Conservation (phyloP, 805 yeast genomes). For the Zygosaccharomyces pseudorouxii region DNA sequence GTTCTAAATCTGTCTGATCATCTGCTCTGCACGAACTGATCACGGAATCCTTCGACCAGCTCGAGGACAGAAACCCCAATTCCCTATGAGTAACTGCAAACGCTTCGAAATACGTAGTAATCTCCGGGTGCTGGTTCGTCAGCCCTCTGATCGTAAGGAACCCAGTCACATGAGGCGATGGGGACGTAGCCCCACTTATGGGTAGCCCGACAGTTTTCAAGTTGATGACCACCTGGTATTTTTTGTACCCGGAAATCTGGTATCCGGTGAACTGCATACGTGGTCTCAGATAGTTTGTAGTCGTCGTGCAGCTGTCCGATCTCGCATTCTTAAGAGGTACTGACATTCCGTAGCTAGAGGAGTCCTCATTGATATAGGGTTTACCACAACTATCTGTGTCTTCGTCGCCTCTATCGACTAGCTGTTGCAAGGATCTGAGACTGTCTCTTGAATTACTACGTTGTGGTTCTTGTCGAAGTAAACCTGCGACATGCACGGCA, state of each 20-base stretch:
- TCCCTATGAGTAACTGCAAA: constrained; percentile 28
- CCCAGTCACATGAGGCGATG: constrained; percentile 48
- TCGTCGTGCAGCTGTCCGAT: constrained; percentile 4
- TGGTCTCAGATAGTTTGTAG: constrained; percentile 26
- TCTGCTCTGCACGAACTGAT: constrained; percentile 51
- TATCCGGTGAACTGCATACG: constrained; percentile 33
- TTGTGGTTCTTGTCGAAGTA: constrained; percentile 2
- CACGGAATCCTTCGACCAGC: constrained; percentile 27
- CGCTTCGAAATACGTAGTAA: constrained; percentile 67
- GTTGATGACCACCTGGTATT: constrained; percentile 51
- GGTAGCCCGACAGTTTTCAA: constrained; percentile 53
- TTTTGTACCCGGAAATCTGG: constrained; percentile 35
- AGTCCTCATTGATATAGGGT: constrained; percentile 7
- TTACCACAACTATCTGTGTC: not conserved
- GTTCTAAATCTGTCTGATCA: constrained; percentile 57
- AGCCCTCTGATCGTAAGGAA: constrained; percentile 64
- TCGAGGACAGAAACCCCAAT: constrained; percentile 29
- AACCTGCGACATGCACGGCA: constrained; percentile 2
- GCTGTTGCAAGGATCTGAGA: constrained; percentile 18
- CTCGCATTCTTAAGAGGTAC: not conserved
- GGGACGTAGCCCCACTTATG: constrained; percentile 18
- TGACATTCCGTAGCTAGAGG: constrained; percentile 1
- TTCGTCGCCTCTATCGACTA: constrained; percentile 5
- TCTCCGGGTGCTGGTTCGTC: constrained; percentile 61
- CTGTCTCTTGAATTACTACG: constrained; percentile 23